Percentiles rank a stretch among this genome's conserved stretches.
Conservation (phyloP, 2,329 filamentous ascomycete species). For the Monosporascus sp. region DNA sequence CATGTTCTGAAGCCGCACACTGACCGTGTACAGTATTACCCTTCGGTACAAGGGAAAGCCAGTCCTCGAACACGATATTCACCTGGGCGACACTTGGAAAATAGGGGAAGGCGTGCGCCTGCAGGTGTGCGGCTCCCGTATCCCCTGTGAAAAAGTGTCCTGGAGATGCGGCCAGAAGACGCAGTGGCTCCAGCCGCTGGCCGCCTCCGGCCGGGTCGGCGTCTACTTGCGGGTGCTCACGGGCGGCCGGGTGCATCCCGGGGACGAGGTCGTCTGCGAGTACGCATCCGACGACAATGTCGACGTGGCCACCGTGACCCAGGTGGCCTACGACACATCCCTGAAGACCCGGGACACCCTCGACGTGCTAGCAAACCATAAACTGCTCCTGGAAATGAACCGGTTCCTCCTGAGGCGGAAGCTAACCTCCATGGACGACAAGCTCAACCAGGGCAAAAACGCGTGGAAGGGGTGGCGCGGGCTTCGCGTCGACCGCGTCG, state of each 20-base stretch:
- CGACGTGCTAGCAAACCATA: slow-evolving; percentile 15
- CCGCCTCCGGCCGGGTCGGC: slow-evolving; percentile 14
- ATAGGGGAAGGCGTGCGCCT: slow-evolving; percentile 15
- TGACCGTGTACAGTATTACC: slow-evolving; percentile 6
- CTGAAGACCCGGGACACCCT: slow-evolving; percentile 18
- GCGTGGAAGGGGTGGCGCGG: slow-evolving; percentile 18
- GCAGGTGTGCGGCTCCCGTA: slow-evolving; percentile 16
- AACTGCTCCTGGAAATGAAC: slow-evolving; percentile 17
- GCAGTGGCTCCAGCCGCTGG: slow-evolving; percentile 15
- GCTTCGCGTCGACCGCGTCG: slow-evolving; percentile 9
- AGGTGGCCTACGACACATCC: slow-evolving; percentile 16
- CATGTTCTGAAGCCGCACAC: background rate
- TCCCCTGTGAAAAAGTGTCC: slow-evolving; percentile 18
- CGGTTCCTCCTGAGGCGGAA: slow-evolving; percentile 10
- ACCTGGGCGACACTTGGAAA: slow-evolving; percentile 18
- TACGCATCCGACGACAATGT: slow-evolving; percentile 9
- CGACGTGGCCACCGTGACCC: slow-evolving; percentile 12
- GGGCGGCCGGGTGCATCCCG: slow-evolving; percentile 14
- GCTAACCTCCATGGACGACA: slow-evolving; percentile 11
- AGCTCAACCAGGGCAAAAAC: slow-evolving; percentile 9
- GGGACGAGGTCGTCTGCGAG: slow-evolving; percentile 13
- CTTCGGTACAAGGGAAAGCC: slow-evolving; percentile 8
- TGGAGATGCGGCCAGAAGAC: slow-evolving; percentile 21
- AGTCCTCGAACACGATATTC: slow-evolving; percentile 13
- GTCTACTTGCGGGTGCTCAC: slow-evolving; percentile 15